Conservation (phyloP, 129 eudicot species). For the Daucus carota region DNA sequence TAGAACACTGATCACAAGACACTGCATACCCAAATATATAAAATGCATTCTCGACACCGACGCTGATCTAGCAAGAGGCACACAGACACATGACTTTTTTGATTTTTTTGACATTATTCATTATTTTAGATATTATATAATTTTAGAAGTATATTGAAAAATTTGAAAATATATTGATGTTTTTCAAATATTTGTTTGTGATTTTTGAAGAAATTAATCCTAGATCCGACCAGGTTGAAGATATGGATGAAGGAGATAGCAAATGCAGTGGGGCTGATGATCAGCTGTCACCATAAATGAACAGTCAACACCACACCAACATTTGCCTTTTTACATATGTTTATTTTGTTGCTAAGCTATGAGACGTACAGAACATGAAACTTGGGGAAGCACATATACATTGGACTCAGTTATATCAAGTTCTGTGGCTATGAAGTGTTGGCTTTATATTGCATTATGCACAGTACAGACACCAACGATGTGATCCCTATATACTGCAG, state of each 20-base stretch:
- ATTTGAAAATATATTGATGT: no score
- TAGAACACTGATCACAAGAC: not conserved
- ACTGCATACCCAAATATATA: not conserved
- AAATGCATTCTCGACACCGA: no score
- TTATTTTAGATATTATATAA: no score
- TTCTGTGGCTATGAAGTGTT: not conserved
- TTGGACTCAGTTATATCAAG: not conserved
- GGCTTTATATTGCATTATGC: not conserved
- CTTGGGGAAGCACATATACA: not conserved
- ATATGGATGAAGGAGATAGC: not conserved
- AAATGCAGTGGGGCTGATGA: not conserved
- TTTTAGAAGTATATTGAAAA: no score
- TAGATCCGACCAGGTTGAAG: no score
- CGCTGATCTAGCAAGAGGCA: no score
- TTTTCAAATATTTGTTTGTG: no score
- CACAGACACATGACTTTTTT: no score
- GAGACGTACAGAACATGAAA: not conserved
- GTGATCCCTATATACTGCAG: not conserved
- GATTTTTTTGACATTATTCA: no score
- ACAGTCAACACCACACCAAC: conserved; percentile 1
- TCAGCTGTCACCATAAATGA: not conserved
- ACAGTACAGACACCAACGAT: not conserved
- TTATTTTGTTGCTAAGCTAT: not conserved
- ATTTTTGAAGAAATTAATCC: no score
- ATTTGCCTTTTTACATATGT: conserved; percentile 3